These are phyloP conservation scores for Tetrastigma voinierianum DNA, from an alignment of 164 flowering plant species.

Conservation along the genomic window DNA sequence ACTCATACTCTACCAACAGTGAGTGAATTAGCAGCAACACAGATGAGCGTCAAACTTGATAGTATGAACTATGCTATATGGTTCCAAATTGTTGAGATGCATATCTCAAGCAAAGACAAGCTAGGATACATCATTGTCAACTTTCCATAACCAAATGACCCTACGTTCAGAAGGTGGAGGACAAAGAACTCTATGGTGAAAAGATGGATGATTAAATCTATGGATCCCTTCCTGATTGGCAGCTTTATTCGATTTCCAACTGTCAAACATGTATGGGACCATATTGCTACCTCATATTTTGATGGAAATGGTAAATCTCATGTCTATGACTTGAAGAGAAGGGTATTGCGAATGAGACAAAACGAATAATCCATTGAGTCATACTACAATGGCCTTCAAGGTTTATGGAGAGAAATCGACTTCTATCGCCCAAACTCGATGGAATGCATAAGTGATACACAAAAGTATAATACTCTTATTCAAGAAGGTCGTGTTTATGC, in stretches of 20 bases:
- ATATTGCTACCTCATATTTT: neutral
- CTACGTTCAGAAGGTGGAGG: too few relatives aligned
- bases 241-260: neutral
- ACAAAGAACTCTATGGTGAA: neutral
- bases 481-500: neutral
- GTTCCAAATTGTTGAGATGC: neutral
- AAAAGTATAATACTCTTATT: neutral
- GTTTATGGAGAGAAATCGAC: neutral
- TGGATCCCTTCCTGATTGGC: too few relatives aligned
- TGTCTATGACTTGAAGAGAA: slow-evolving; percentile 1
- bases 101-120: too few relatives aligned
- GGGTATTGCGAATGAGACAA: neutral
- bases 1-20: neutral
- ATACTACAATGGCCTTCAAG: neutral
- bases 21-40: neutral
- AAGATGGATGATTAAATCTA: neutral
- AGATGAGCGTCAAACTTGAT: neutral
- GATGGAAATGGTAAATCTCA: neutral
- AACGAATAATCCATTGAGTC: neutral
- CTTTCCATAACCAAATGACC: neutral
- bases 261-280: neutral
- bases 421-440: too few relatives aligned
- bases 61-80: neutral
- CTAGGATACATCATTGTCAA: too few relatives aligned
- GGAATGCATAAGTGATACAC: neutral